Conservation (phyloP, 139 green algal species). For the Coccomyxa sp. region DNA sequence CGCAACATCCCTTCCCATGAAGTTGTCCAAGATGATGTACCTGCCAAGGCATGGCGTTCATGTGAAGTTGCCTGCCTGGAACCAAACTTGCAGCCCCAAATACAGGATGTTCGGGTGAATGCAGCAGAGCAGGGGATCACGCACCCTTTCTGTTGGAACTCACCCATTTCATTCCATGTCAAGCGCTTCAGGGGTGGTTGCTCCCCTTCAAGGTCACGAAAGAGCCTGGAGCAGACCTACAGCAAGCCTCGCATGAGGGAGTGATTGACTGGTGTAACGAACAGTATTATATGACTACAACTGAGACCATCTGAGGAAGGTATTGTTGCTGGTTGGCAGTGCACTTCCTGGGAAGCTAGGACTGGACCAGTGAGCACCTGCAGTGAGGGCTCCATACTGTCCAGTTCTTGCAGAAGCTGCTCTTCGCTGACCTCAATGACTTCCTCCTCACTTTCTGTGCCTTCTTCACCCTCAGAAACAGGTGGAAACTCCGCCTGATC, state of each 20-base stretch:
- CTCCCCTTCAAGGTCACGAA: constrained; percentile 1
- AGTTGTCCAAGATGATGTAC: constrained; percentile 37
- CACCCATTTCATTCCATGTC: neutral
- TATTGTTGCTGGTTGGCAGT: neutral
- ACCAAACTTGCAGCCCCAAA: neutral
- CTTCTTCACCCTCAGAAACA: neutral
- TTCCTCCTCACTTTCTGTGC: constrained; percentile 36
- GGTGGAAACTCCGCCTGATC: neutral
- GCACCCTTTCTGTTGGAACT: neutral
- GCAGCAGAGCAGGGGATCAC: neutral
- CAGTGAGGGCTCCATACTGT: constrained; percentile 32
- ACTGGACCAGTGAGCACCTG: constrained; percentile 15
- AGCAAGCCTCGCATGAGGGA: neutral
- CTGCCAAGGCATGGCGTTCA: constrained; percentile 5
- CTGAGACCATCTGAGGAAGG: neutral
- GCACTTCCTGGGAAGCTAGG: neutral
- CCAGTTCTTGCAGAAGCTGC: constrained; percentile 27
- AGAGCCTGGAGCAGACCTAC: constrained; percentile 38
- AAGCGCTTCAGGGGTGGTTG: neutral
- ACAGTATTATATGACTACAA: neutral
- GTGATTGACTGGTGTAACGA: neutral
- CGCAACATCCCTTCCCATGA: constrained; percentile 28
- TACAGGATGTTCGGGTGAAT: neutral
- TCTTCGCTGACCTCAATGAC: constrained; percentile 23
- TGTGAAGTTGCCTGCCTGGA: neutral